phyloP scores from a whole-genome alignment of 768 basidiomycete genomes.

The Suillus bovinus region DNA sequence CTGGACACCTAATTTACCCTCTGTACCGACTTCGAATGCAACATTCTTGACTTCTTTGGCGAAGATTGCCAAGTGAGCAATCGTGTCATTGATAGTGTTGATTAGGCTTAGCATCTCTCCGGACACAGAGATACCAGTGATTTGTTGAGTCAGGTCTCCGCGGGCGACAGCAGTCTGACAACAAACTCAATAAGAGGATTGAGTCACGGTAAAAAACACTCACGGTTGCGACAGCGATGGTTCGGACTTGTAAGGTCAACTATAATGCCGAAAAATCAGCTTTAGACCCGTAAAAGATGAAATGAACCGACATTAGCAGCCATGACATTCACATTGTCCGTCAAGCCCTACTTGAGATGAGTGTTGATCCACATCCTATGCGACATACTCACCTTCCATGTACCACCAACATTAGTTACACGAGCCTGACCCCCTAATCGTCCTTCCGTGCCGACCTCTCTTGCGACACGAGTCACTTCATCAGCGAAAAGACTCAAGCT shows the following conservation, averaged over 20 bases:
- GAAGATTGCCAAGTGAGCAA: slow-evolving; percentile 66
- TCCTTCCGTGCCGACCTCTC: slow-evolving; percentile 97
- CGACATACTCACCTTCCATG: slow-evolving; percentile 68
- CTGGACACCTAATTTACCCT: slow-evolving; percentile 96
- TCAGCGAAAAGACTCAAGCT: slow-evolving; percentile 82
- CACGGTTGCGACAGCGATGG: slow-evolving; percentile 90
- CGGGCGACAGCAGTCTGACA: slow-evolving; percentile 84
- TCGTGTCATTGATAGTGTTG: slow-evolving; percentile 95
- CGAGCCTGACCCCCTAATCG: slow-evolving; percentile 91
- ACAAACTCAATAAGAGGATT: not conserved
- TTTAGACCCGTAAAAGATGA: no score
- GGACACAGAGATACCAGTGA: slow-evolving; percentile 86
- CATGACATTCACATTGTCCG: slow-evolving; percentile 96
- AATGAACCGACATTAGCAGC: slow-evolving; percentile 72
- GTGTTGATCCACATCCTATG: not conserved
- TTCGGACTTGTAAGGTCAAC: slow-evolving; percentile 92
- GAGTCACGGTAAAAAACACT: slow-evolving; percentile 25
- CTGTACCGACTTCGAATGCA: slow-evolving; percentile 95
- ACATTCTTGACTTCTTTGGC: slow-evolving; percentile 90
- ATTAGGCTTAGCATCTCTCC: slow-evolving; percentile 97
- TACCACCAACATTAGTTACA: slow-evolving; percentile 93
- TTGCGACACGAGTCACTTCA: slow-evolving; percentile 83
- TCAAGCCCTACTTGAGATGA: slow-evolving; percentile 60
- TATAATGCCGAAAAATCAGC: slow-evolving; percentile 27
- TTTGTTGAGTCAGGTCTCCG: slow-evolving; percentile 93